These are phyloP conservation scores for Metschnikowia continentalis DNA, from an alignment of 805 yeast genomes.

Conservation along the genomic window DNA sequence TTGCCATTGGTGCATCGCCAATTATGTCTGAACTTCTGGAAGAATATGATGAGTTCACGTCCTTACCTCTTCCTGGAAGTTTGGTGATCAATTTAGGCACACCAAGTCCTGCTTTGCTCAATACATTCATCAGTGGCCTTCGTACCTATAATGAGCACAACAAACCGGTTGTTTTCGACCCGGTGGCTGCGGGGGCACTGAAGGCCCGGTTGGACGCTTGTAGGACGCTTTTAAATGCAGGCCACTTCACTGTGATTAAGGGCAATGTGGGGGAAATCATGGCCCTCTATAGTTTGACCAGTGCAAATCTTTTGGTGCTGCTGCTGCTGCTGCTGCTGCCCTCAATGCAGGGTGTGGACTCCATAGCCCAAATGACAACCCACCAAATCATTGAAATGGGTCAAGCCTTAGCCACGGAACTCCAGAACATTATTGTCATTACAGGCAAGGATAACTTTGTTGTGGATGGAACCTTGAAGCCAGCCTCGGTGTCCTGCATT, in stretches of 20 bases:
- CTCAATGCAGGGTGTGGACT: slow-evolving; percentile 74
- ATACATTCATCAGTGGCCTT: slow-evolving; percentile 48
- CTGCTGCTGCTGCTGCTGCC: slow-evolving; percentile 1
- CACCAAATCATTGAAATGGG: slow-evolving; percentile 29
- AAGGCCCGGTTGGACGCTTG: slow-evolving; percentile 48
- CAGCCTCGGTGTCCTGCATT: slow-evolving; percentile 20
- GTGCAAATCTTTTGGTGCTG: background rate
- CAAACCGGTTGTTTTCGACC: slow-evolving; percentile 74
- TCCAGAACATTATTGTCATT: slow-evolving; percentile 60
- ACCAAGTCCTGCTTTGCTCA: slow-evolving; percentile 42
- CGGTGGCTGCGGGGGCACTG: slow-evolving; percentile 92
- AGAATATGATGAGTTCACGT: slow-evolving; percentile 67
- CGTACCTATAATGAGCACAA: slow-evolving; percentile 51
- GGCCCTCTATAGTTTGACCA: slow-evolving; percentile 43
- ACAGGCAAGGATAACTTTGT: slow-evolving; percentile 51
- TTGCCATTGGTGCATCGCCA: slow-evolving; percentile 84
- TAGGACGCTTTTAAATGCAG: slow-evolving; percentile 47
- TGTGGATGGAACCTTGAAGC: slow-evolving; percentile 8
- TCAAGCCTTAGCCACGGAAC: slow-evolving; percentile 34
- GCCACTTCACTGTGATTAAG: slow-evolving; percentile 64
- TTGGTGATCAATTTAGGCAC: slow-evolving; percentile 77
- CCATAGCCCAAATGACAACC: slow-evolving; percentile 17
- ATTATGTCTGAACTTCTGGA: slow-evolving; percentile 73
- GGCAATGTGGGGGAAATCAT: slow-evolving; percentile 85
- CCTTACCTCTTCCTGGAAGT: slow-evolving; percentile 44